Evolutionary conservation across 2,329 filamentous ascomycete genomes (phyloP), one percentile per base, ranked within the genome.

Genomic region (Paraphaeosphaeria minitans): DNA sequence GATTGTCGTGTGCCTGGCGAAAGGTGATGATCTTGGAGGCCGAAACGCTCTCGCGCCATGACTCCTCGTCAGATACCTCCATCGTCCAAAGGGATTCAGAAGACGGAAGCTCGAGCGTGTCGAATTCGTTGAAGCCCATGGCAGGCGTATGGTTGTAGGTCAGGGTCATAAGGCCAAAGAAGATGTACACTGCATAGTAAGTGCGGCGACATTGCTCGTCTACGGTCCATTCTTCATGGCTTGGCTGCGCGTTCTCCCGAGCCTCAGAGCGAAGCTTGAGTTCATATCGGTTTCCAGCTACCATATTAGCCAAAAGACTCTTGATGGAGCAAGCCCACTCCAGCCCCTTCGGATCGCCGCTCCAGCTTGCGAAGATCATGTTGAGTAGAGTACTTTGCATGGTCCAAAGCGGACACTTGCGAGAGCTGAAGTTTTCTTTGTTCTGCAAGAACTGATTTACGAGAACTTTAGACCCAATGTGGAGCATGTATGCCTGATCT

Each of bases 311-410:
- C 51, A 99, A 86, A 41, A 98, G 84, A 82, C 93, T 96, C 85
- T 98, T 98, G 80, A 99, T 98, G 1, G 95, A 98, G 78, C 94
- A 98, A 37, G 95, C 93, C 95, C 95, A 99, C 78, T 99, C 95
- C 2, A 99, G 84, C 39, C 95, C 95, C 79, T 97, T 98, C 37
- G 95, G 90, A 73, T 98, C 95, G 70, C 95, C 95, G 76, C 95
- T 98, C 95, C 95, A 99, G 82, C 93, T 98, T 56, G 95, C 93
- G 76, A 99, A 98, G 66, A 97, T 89, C 95, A 98, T 98, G 83
- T 99, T 99, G 58, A 99, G 83, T 55, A 99, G 82, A 3, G 93
- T 96, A 76, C 92, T 92, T 77, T 99, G 95, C 92, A 98, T 98
- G 49, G 94, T 95, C 94, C 95, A 98, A 14, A 99, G 80, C 4